Base-by-base conservation (phyloP, 2,329 filamentous ascomycete species). In the Stenocarpella maydis region DNA sequence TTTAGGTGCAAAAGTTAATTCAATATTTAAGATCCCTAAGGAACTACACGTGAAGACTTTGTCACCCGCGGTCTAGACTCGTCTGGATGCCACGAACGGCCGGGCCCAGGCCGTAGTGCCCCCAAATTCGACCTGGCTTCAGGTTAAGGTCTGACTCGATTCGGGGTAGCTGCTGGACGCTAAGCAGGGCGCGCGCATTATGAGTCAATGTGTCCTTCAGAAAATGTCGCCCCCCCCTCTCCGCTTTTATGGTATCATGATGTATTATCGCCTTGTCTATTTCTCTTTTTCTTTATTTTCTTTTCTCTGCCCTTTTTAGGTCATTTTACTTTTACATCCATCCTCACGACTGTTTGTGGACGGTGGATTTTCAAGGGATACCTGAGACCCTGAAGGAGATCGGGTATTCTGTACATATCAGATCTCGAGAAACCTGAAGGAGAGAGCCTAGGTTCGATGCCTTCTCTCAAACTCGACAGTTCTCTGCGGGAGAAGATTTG, bases 1-100 rank as follows among this genome's bases (percentile, higher is more conserved):
- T n/a, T n/a, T n/a, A n/a, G n/a, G n/a, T n/a, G n/a, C n/a, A n/a
- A n/a, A n/a, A n/a, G n/a, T n/a, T n/a, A n/a, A n/a, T n/a, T n/a
- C n/a, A n/a, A n/a, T 9, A 34, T 34, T 34, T 34, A 34, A 34
- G 4, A 34, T 4, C 31, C 31, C 4, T 34, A 10, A 17, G 15
- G 9, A 26, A 41, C 28, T 34, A 15, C 19, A 37, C 21, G 58
- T 47, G 26, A 47, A 47, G 2, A 61, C 47, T 41, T 47, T 61
- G 58, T 41, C 58, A 24, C 14, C 58, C 26, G 39, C 58, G 58
- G 43, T 61, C 58, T 47, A 61, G 58, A 61, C 58, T 61, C 28
- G 41, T n/a, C 14, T 61, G 43, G 58, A 47, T 24, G 41, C n/a
- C 37, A 47, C 17, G 19, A 37, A n/a, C 55, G 55, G 39, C 15